Evolutionary conservation across 208 protist genomes (phyloP), one percentile per base, ranked within the genome.

Genomic region (Plasmodiophora brassicae): DNA sequence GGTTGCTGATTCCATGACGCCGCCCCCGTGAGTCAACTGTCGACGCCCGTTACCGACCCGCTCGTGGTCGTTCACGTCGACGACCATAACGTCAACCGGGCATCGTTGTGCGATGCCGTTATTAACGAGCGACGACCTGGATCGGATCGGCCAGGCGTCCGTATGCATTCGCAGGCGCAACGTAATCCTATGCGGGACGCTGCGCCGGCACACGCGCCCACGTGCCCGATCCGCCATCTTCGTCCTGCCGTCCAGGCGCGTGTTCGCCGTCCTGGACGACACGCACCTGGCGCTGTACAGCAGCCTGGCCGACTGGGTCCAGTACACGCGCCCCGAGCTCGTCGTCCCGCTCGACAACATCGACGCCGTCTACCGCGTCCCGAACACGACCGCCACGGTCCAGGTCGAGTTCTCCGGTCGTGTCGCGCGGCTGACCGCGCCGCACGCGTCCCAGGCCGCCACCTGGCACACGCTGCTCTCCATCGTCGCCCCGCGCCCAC

Each of bases 191-290:
- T 36, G 65, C n/a, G 65, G 65, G 10, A 32, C 5, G 10, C n/a
- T 78, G 5, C 5, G 65, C 20, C 5, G 65, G 14, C 65, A 78
- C 41, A 44, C 41, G 65, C 32, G 32, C 5, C 5, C 14, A 78
- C 32, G 41, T 14, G 32, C 5, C 32, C 65, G n/a, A 32, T 5
- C n/a, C n/a, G n/a, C n/a, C 32, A 5, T 78, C 41, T 78, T 78
- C 65, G 32, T 44, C 5, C 65, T n/a, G 5, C 5, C 65, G 5
- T 5, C n/a, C 41, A n/a, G 14, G 20, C 10, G 20, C 10, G n/a
- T 32, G 65, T 78, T 78, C 41, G 65, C 65, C 5, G 65, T 78
- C 32, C 41, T 78, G n/a, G 65, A 78, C 41, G 65, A 78, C 41
- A 78, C n/a, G 14, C 14, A 5, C 32, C 20, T 78, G 65, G 41